Evolutionary conservation across 1,284 basidiomycete species (phyloP).

Genomic region (Ganoderma lingzhi): DNA sequence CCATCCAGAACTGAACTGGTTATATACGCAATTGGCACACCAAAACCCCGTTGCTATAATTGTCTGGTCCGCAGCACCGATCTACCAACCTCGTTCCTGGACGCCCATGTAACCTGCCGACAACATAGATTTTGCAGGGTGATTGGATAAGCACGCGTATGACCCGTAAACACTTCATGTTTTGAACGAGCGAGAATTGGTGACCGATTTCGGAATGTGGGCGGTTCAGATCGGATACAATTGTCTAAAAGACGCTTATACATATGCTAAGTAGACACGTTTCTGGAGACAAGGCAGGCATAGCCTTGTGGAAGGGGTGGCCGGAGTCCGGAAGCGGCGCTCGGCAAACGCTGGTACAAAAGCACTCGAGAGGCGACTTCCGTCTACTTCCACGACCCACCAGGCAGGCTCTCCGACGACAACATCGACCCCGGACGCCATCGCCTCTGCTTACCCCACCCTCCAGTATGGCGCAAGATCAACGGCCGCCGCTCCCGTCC

Average conservation of each 20-base stretch:
- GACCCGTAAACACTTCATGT: too few species aligned
- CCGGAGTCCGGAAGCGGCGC: slow-evolving; percentile 28
- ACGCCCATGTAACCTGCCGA: background rate
- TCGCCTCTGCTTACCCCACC: slow-evolving; percentile 9
- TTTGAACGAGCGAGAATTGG: too few species aligned
- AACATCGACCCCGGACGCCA: slow-evolving; percentile 11
- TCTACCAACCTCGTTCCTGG: background rate
- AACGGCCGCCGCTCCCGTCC: slow-evolving; percentile 54
- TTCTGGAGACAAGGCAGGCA: background rate
- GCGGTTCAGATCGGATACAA: background rate
- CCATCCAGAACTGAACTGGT: background rate
- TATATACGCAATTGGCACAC: background rate
- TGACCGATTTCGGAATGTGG: background rate
- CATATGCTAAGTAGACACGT: background rate
- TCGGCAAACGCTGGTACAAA: slow-evolving; percentile 19
- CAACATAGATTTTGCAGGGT: background rate
- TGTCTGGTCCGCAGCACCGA: background rate
- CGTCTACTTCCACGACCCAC: slow-evolving; percentile 24
- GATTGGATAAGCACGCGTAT: background rate
- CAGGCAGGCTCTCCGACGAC: slow-evolving; percentile 29
- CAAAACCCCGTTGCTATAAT: slow-evolving; percentile 8
- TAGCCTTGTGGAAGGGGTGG: slow-evolving; percentile 21
- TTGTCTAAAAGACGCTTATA: background rate
- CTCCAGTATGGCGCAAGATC: slow-evolving; percentile 54
- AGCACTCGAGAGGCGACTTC: slow-evolving; percentile 14